Evolutionary conservation across 129 eudicot species (phyloP).

Genomic region (Kitagawia praeruptora): DNA sequence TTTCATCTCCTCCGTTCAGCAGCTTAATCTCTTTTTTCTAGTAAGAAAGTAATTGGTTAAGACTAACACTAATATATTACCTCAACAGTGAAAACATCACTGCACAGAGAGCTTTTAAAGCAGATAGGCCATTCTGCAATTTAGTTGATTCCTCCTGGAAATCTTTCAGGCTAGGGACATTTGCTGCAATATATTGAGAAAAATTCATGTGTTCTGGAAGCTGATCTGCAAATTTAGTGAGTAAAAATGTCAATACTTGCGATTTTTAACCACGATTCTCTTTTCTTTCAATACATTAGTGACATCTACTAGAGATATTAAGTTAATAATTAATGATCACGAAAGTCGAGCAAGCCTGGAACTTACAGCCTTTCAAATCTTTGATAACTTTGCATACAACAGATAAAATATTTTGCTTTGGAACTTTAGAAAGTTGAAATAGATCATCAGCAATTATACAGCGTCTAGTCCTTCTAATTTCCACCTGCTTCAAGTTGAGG

Average conservation of each 20-base stretch:
- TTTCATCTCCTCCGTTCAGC: neutral
- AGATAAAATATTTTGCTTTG: constrained; percentile 50
- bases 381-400: constrained; percentile 60
- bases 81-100: constrained; percentile 68
- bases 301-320: neutral
- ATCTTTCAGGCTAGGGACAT: constrained; percentile 60
- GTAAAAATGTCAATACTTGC: neutral
- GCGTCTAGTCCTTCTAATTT: constrained; percentile 59
- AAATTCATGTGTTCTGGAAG: constrained; percentile 55
- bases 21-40: neutral
- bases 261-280: neutral
- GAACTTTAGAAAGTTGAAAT: constrained; percentile 71
- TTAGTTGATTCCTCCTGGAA: constrained; percentile 49
- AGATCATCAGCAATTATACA: constrained; percentile 81
- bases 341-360: neutral
- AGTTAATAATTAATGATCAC: neutral
- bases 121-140: constrained; percentile 45
- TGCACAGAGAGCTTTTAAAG: constrained; percentile 64
- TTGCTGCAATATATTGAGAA: constrained; percentile 65
- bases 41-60: neutral
- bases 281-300: neutral
- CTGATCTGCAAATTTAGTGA: constrained; percentile 50
- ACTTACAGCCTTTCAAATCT: constrained; percentile 83
- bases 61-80: constrained; percentile 23
- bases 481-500: constrained; percentile 60